Base-by-base conservation (phyloP, 495 filamentous ascomycete species). In the Penicillium paxilli region DNA sequence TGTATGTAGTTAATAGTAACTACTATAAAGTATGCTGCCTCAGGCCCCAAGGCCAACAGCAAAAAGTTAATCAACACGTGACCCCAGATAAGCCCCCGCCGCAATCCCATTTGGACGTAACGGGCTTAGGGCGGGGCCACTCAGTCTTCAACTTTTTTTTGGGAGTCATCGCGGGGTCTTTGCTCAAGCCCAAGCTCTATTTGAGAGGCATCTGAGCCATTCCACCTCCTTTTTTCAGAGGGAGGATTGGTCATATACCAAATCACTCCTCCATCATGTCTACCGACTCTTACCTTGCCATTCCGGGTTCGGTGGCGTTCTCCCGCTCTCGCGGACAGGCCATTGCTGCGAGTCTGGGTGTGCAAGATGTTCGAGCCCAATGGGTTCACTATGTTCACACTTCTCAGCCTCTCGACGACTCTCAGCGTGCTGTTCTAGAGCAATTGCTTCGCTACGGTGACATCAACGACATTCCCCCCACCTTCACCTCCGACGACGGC, bases 401-500 rank as follows among this genome's bases (percentile, higher is more conserved):
- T 14, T 62, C 65, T 4, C 70, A 74, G 42, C 65, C 62, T 4
- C 58, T 83, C 33, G 60, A 71, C 14, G 65, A 77, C 5, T 47
- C 61, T 4, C 73, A 82, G 57, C 67, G 75, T 45, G 66, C 72
- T 20, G 74, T 75, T 14, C 66, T 89, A 20, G 72, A 82, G 55
- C 80, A 85, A 63, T 64, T 90, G n/a, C 76, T 89, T 20, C 73
- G 74, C 10, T 87, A 88, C 60, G 86, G 84, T 21, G 82, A 86
- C 46, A 78, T 78, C 49, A 74, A 67, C 57, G 72, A 78, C 45
- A 63, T 76, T 19, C 66, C 71, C 23, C 65, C 75, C 35, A 72
- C 76, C 16, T 75, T 79, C 52, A 68, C 68, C 65, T 52, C 62
- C 51, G 67, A 68, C 23, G 68, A 76, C 44, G 78, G 73, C 10